Evolutionary conservation across 179 eudicot genomes (phyloP).

Genomic region (Nepenthes alata): DNA sequence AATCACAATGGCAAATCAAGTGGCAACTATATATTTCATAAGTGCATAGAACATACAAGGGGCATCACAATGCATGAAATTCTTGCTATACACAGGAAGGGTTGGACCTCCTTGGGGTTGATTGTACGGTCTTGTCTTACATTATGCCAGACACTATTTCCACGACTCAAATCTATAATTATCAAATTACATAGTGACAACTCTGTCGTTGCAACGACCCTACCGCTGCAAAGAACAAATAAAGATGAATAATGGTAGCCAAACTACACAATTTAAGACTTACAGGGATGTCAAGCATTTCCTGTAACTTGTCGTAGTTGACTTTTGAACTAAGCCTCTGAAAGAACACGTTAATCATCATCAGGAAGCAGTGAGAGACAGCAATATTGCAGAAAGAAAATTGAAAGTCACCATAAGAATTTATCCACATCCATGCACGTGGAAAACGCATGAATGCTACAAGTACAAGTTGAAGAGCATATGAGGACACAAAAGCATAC

Average conservation of each 20-base stretch:
- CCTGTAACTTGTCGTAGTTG: constrained; percentile 41
- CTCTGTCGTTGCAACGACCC: no score
- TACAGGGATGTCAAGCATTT: constrained; percentile 41
- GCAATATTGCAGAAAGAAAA: no score
- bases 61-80: no score
- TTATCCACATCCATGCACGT: background rate
- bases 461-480: no score
- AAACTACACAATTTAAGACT: constrained; percentile 10
- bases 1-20: background rate
- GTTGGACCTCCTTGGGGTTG: no score
- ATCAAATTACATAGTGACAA: no score
- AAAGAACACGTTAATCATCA: constrained; percentile 8
- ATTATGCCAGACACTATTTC: no score
- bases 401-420: background rate
- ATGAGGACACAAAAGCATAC: no score
- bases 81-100: no score
- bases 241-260: background rate
- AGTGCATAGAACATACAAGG: no score
- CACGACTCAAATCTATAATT: no score
- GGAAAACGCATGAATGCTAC: background rate
- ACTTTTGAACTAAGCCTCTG: constrained; percentile 48
- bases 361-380: background rate
- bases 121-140: no score
- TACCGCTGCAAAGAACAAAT: background rate
- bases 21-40: background rate